These are phyloP conservation scores for Didymella exigua DNA, from an alignment of 2,329 filamentous ascomycete species.

Conservation along the genomic window DNA sequence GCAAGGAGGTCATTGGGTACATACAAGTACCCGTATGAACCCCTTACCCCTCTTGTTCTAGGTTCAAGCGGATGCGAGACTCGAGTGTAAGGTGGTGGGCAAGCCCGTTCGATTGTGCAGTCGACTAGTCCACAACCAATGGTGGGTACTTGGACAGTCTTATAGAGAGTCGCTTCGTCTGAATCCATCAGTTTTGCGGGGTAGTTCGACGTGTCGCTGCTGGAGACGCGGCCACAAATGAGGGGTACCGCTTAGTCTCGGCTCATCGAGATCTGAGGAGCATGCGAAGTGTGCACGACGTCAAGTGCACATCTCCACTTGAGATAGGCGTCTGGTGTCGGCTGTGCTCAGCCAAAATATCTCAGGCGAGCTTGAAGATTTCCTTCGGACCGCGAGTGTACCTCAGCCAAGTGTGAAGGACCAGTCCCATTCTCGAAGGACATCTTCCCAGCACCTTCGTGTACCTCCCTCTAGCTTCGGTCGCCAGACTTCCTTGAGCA, in stretches of 20 bases:
- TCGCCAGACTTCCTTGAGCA: constrained; percentile 45
- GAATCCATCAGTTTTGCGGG: constrained; percentile 3
- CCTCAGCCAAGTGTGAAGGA: constrained; percentile 42
- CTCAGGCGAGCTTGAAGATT: too few species aligned
- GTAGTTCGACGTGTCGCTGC: neutral
- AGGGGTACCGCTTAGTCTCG: constrained; percentile 4
- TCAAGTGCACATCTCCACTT: neutral
- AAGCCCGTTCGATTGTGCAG: neutral
- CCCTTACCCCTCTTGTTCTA: neutral
- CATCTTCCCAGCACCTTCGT: constrained; percentile 44
- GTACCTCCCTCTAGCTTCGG: constrained; percentile 35
- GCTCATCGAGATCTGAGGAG: neutral
- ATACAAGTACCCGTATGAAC: neutral
- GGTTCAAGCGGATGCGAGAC: neutral
- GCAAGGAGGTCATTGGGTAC: neutral
- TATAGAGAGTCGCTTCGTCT: constrained; percentile 3
- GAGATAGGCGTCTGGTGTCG: neutral
- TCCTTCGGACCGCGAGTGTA: neutral
- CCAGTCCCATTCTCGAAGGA: constrained; percentile 45
- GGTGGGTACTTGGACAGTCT: neutral
- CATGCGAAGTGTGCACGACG: constrained; percentile 1
- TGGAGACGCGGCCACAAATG: constrained; percentile 1
- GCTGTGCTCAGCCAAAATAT: too few species aligned
- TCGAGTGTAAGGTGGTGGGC: neutral
- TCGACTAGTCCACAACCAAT: neutral